phyloP scores from a whole-genome alignment of 164 flowering plant genomes.

The Buxus sempervirens region DNA sequence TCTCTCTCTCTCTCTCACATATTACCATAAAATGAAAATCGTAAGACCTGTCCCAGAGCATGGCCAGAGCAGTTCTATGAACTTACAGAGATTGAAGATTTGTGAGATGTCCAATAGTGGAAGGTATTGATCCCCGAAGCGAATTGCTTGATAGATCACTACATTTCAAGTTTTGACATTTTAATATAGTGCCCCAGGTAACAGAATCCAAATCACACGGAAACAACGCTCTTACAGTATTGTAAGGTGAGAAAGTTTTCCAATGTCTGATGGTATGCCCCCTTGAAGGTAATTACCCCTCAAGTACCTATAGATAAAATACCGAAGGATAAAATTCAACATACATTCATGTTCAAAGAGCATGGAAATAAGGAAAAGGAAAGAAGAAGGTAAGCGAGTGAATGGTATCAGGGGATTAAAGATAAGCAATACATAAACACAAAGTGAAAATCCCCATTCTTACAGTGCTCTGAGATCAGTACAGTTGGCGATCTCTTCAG shows the following conservation, averaged over 20 bases:
- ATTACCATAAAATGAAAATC: neutral
- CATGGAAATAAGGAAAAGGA: neutral
- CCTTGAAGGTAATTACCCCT: slow-evolving; percentile 90
- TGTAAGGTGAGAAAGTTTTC: slow-evolving; percentile 66
- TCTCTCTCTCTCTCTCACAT: neutral
- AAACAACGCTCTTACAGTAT: slow-evolving; percentile 52
- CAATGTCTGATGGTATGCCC: slow-evolving; percentile 79
- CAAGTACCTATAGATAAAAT: slow-evolving; percentile 49
- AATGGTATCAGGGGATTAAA: no score
- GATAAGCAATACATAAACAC: no score
- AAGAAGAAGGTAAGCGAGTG: no score
- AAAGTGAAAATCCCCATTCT: no score
- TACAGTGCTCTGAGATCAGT: slow-evolving; percentile 84
- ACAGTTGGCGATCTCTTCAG: slow-evolving; percentile 70
- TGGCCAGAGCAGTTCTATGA: neutral
- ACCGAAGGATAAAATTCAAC: no score
- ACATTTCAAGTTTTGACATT: slow-evolving; percentile 7
- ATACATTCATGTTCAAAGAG: no score
- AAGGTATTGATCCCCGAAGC: slow-evolving; percentile 79
- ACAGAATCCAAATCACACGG: neutral
- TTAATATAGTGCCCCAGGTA: neutral
- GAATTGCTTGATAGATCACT: slow-evolving; percentile 97
- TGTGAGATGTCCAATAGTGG: slow-evolving; percentile 69
- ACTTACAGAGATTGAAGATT: slow-evolving; percentile 71
- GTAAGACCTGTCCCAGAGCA: neutral